Evolutionary conservation across 2,329 filamentous ascomycete species (phyloP), one percentile per base, ranked within the genome.

Genomic region (Paraconiothyrium brasiliense): DNA sequence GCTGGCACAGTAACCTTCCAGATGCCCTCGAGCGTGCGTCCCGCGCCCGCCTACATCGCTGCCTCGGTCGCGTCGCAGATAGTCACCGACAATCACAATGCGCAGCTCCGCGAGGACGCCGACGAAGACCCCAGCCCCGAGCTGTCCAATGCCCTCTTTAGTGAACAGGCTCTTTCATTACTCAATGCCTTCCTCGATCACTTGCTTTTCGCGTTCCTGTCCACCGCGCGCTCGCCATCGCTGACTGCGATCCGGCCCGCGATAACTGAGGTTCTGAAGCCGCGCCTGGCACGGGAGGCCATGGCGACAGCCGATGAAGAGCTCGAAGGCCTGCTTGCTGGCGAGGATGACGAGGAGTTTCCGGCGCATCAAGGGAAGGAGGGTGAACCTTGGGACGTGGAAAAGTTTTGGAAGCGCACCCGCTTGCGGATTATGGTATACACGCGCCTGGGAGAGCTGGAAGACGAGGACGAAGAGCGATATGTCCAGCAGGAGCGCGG

Each of bases 341-440:
- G 94, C 51, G 93, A 95, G 41, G 84, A 85, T 27, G 79, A 84
- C 81, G 48, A 79, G 1, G 75, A 77, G 58, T 67, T 76, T 34
- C 67, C 72, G 4, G 56, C 69, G 14, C 68, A 76, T 39, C 71
- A 73, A 34, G 68, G 46, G 27, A 71, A 74, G 43, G 65, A 66
- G 9, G 66, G 81, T 11, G 84, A 84, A 2, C 88, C 90, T 68
- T 98, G 94, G 88, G 93, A 98, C 76, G 82, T 97, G n/a, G 92
- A 97, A 75, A 85, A 94, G 59, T 90, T 94, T 20, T 99, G 95
- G 94, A 97, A 96, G 82, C 87, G 95, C 68, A 95, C 94, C 0
- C 89, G 95, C 58, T 82, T 99, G 71, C 89, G 95, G 63, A 97
- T 95, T 78, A 99, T 99, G 95, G 94, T 99, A 24, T 98, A 98